Base-by-base conservation (phyloP, 2,329 filamentous ascomycete genomes). In the Septoria petroselini region DNA sequence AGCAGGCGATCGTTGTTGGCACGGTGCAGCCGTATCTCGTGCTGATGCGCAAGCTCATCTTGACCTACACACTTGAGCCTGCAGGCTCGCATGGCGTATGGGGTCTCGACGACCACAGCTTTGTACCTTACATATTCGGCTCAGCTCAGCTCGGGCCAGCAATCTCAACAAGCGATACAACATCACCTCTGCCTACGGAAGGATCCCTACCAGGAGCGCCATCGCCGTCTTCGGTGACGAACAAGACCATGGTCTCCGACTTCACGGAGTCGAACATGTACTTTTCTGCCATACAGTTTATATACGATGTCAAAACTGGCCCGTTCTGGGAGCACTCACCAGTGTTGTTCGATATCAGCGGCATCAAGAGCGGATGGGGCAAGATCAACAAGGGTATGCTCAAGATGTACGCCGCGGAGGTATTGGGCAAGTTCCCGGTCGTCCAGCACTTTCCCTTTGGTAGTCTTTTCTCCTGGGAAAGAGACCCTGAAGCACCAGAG, bases 341-440 rank as follows among this genome's bases (percentile, higher is more conserved):
- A 0, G 91, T 95, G 58, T 73, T 98, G 9, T 98, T 86, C 67
- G 91, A 98, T 68, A 89, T 98, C 34, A 95, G 89, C 0, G 93
- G 93, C 8, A 86, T 98, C 57, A 83, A 82, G 59, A 84, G 74
- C 21, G 75, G 93, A n/a, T 98, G 93, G 93, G 93, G 87, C 29
- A 98, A 98, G 75, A 95, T 98, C 64, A 97, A 98, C 71, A 77
- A 77, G 61, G 93, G 93, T 43, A 97, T 98, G 93, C 82, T 98
- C 63, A 98, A 97, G 71, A 98, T 98, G 93, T 98, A 91, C 73
- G 90, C 94, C 59, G 93, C 88, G 14, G 93, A 98, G 73, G 93
- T 98, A 2, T 76, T 98, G 11, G 88, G 87, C 31, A 98, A 98
- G 69, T 96, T 96, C 65, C 93, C 93, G 2, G 93, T 98, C 2